Percentiles rank a stretch among this genome's conserved stretches.
Evolutionary conservation across 2,329 filamentous ascomycete genomes (phyloP).

Genomic region (Claviceps paspali): DNA sequence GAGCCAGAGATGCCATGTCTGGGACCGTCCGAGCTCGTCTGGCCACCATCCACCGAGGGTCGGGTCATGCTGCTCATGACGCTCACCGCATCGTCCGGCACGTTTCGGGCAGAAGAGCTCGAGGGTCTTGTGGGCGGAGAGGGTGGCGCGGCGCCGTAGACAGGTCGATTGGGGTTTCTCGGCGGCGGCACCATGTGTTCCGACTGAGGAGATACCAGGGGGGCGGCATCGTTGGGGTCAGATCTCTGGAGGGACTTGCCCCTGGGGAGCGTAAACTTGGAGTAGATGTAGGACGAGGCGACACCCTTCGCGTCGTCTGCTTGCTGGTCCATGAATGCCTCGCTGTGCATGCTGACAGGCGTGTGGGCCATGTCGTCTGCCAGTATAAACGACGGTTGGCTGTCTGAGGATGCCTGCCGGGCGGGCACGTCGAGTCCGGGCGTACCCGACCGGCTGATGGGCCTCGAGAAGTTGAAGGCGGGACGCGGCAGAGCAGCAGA

Average conservation of each 20-base stretch:
- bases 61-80: conserved; percentile 20
- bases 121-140: conserved; percentile 47
- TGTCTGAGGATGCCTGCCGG: conserved; percentile 51
- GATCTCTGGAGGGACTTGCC: conserved; percentile 64
- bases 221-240: conserved; percentile 40
- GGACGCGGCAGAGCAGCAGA: conserved; percentile 59
- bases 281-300: conserved; percentile 68
- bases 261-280: conserved; percentile 69
- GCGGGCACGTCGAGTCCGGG: conserved; percentile 41
- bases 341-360: conserved; percentile 57
- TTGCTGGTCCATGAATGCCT: conserved; percentile 43
- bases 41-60: conserved; percentile 34
- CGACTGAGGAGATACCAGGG: conserved; percentile 43
- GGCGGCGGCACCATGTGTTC: conserved; percentile 35
- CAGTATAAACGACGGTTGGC: conserved; percentile 47
- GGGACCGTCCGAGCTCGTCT: conserved; percentile 31
- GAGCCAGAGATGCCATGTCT: conserved; percentile 22
- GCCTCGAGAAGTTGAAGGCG: conserved; percentile 87
- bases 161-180: conserved; percentile 27
- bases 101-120: conserved; percentile 32
- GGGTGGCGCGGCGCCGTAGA: conserved; percentile 37
- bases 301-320: conserved; percentile 31
- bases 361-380: conserved; percentile 52
- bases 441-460: conserved; percentile 59
- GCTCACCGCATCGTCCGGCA: conserved; percentile 22